These are phyloP conservation scores for Ophioceras dolichostomum DNA, from an alignment of 2,329 filamentous ascomycete species.

Conservation along the genomic window DNA sequence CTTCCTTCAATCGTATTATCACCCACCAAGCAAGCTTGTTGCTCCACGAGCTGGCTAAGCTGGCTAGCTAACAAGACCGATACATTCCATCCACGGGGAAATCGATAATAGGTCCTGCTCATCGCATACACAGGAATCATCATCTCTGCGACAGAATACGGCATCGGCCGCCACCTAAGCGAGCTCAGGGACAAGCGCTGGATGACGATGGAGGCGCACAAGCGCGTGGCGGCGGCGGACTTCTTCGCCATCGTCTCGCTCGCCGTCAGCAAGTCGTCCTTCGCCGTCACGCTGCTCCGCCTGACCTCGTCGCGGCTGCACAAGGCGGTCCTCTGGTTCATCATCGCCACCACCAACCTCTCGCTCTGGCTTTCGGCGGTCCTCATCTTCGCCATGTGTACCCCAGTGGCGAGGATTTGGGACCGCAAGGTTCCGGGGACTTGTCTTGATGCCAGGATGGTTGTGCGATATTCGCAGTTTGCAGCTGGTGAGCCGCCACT, in stretches of 20 bases:
- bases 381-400: conserved; percentile 8
- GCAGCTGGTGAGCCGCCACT: too few relatives aligned
- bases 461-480: too few relatives aligned
- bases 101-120: conserved; percentile 7
- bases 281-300: conserved; percentile 11
- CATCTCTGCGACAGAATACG: conserved; percentile 7
- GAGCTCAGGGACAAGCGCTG: conserved; percentile 6
- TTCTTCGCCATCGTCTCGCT: conserved; percentile 12
- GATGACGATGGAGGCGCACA: conserved; percentile 3
- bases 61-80: too few relatives aligned
- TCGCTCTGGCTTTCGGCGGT: conserved; percentile 9
- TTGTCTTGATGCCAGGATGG: too few relatives aligned
- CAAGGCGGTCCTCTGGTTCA: conserved; percentile 10
- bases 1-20: too few relatives aligned
- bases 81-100: conserved; percentile 6
- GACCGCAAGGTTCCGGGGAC: too few relatives aligned
- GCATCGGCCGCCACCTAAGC: conserved; percentile 7
- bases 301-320: conserved; percentile 9
- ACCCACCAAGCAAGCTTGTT: too few relatives aligned
- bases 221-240: conserved; percentile 9
- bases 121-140: conserved; percentile 7
- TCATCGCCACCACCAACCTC: conserved; percentile 9
- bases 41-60: too few relatives aligned
- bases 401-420: too few relatives aligned
- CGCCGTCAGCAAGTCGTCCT: conserved; percentile 13